Evolutionary conservation across 495 filamentous ascomycete species (phyloP).

Genomic region (Penicillium dipodomyicola): DNA sequence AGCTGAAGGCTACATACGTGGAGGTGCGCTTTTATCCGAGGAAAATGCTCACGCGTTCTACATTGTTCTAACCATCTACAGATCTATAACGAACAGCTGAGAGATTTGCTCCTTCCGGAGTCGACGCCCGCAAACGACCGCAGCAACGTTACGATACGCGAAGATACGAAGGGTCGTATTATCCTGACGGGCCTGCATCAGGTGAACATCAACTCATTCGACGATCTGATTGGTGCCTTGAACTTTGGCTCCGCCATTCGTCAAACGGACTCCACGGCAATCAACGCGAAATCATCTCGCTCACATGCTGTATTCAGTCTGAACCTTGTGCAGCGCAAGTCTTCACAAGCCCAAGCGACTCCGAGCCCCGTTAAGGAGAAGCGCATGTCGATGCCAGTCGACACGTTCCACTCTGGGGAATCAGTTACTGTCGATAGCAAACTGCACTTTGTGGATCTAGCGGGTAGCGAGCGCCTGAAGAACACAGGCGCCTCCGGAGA

Average conservation of each 20-base stretch:
- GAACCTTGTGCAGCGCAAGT: conserved; percentile 86
- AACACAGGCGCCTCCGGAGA: conserved; percentile 96
- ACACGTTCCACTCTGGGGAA: conserved; percentile 64
- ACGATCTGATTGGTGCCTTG: conserved; percentile 83
- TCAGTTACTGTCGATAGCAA: conserved; percentile 94
- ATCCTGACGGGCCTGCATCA: conserved; percentile 85
- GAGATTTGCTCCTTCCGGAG: conserved; percentile 87
- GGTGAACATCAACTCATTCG: conserved; percentile 86
- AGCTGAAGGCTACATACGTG: conserved; percentile 92
- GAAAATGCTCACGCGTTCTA: not conserved
- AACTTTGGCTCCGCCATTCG: conserved; percentile 92
- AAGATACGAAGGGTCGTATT: conserved; percentile 94
- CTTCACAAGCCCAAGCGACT: conserved; percentile 45
- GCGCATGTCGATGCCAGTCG: conserved; percentile 84
- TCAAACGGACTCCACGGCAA: conserved; percentile 97
- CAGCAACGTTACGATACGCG: conserved; percentile 75
- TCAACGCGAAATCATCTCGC: conserved; percentile 98
- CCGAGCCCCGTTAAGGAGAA: conserved; percentile 65
- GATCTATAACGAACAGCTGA: conserved; percentile 96
- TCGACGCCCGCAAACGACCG: conserved; percentile 66
- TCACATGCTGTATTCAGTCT: conserved; percentile 98
- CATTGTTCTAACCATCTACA: conserved; percentile 28
- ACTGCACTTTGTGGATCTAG: conserved; percentile 97
- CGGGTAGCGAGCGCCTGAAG: conserved; percentile 94
- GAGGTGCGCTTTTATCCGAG: conserved; percentile 54